Base-by-base conservation (phyloP, 176 grass and related monocot species). In the Bothriochloa decipiens region DNA sequence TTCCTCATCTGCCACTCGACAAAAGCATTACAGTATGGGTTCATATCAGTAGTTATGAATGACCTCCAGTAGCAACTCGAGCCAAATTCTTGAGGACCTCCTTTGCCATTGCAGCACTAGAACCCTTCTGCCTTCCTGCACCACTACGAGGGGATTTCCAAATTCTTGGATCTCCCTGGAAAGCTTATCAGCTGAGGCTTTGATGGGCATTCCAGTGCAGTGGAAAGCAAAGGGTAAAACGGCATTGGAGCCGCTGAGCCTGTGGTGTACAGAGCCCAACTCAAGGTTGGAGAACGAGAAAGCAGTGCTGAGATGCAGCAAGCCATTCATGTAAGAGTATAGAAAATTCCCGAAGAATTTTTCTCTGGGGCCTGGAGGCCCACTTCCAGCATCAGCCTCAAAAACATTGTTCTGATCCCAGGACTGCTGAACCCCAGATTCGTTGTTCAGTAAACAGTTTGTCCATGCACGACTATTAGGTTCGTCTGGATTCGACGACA, bases 161-260 rank as follows among this genome's bases (percentile, higher is more conserved):
- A 81, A 93, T 36, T 88, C 79, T 23, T 89, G 26, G 4, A 88
- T 89, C 70, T 97, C 91, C 72, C 89, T 70, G 7, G 55, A 46
- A 69, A 96, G 91, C 71, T 96, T 96, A 71, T 93, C 94, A 0
- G 94, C 91, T 0, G 89, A 93, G 43, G 87, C 94, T 79, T 96
- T 96, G 45, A 96, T 96, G 20, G 94, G 91, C 94, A 96, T 96
- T 71, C 94, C 91, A n/a, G 94, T 93, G 70, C 89, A 93, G 42
- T 96, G 91, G 62, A 96, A 93, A 79, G 84, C 91, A 83, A 96
- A 96, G 5, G 87, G 89, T 39, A 96, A 58, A 25, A 93, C 57
- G 5, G 93, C 91, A 60, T 96, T 96, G 70, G 84, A 79, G 26
- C 93, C 93, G 11, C 86, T 45, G 29, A 96, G 75, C 12, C 87